Percentiles rank a stretch among this genome's conserved stretches.
Evolutionary conservation across 1,284 basidiomycete species (phyloP).

Genomic region (Lignosus rhinocerotis): DNA sequence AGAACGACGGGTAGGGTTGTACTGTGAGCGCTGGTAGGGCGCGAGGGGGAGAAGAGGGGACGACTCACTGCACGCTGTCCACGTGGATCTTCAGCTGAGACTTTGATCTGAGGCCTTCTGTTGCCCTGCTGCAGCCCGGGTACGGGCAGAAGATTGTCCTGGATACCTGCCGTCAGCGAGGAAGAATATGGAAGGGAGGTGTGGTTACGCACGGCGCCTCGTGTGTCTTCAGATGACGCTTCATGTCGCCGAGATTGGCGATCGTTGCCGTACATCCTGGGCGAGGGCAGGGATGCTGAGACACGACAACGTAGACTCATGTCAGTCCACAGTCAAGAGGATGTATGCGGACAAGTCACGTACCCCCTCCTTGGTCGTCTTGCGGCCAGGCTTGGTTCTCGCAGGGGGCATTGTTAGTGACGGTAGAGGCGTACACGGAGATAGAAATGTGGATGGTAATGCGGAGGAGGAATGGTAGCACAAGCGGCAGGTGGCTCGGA

Average conservation of each 20-base stretch:
- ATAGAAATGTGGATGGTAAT: background rate
- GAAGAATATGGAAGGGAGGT: background rate
- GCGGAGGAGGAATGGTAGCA: background rate
- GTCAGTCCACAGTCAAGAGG: background rate
- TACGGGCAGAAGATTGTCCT: background rate
- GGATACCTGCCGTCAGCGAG: background rate
- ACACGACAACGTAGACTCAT: background rate
- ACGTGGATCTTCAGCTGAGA: background rate
- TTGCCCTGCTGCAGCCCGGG: background rate
- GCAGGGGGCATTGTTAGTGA: background rate
- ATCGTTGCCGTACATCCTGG: background rate
- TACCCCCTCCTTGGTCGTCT: background rate
- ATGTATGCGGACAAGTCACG: background rate
- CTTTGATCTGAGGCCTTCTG: background rate
- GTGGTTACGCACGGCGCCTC: background rate
- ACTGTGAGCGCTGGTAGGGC: background rate
- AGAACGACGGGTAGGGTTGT: background rate
- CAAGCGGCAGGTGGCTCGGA: conserved; percentile 7
- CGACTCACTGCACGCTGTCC: conserved; percentile 4
- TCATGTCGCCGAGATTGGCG: background rate
- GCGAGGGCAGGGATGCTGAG: background rate
- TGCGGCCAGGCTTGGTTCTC: background rate
- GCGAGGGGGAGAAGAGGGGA: background rate
- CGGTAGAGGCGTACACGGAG: background rate
- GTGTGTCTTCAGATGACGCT: background rate